Base-by-base conservation (phyloP, 2,329 filamentous ascomycete species). In the Ophiocordyceps camponoti-floridani region DNA sequence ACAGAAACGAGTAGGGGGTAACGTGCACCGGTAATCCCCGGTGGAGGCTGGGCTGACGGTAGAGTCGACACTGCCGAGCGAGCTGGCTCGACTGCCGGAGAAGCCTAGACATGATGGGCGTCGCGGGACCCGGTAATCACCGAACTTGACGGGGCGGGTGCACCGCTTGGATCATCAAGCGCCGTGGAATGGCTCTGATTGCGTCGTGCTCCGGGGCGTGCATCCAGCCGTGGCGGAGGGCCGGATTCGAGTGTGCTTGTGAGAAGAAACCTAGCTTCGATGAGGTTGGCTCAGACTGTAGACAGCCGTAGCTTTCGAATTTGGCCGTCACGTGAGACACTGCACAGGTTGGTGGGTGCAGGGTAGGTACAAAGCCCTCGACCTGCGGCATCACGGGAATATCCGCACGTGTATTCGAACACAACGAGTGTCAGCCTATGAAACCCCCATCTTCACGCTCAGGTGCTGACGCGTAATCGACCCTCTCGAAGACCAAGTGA, bases 21-120 rank as follows among this genome's bases (percentile, higher is more conserved):
- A 54, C 49, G 23, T 62, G 53, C 12, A 57, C 50, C 27, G 58
- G 65, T 56, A 63, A 51, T 40, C 66, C 65, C 49, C 67, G 62
- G 55, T 69, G 67, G 45, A 71, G 61, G 48, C 70, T 62, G 54
- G 66, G 63, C 56, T 70, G 69, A 56, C 72, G 64, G 51, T 70
- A 69, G 52, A 71, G 64, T 60, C 72, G 72, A 47, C 75, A 73
- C 56, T 77, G 68, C 60, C 73, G 72, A 63, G 75, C 74, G 58
- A 83, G 64, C 60, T 75, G 73, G 66, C 75, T 74, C 60, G 79
- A 72, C 61, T 77, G 75, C 60, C 78, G 74, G 52, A 82, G 65
- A 56, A 79, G 67, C 55, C 75, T 74, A 60, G 77, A 77, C 79
- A 83, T 83, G 62, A 59, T 54, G 52, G 52, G 50, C 50, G 49